Evolutionary conservation across 1,284 basidiomycete species (phyloP), one percentile per base, ranked within the genome.

Genomic region (Apiotrichum gamsii): DNA sequence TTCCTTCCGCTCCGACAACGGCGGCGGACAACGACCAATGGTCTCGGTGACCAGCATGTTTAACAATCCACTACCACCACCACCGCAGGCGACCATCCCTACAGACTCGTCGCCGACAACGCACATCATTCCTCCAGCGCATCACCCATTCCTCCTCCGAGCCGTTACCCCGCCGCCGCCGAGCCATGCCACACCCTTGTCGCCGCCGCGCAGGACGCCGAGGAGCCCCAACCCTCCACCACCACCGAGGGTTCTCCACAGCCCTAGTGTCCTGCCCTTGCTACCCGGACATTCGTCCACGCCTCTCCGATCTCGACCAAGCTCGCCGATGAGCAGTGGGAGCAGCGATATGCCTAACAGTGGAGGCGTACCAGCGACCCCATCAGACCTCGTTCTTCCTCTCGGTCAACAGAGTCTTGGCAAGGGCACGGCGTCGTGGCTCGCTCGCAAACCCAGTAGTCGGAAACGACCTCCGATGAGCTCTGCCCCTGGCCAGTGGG

Each of bases 391-490:
- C 5, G 18, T n/a, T n/a, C n/a, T n/a, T n/a, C n/a, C n/a, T n/a
- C n/a, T n/a, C n/a, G n/a, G n/a, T n/a, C n/a, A n/a, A n/a, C n/a
- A n/a, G 24, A 18, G 15, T n/a, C 18, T 8, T 45, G 21, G 16
- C 29, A 39, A 31, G n/a, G 39, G 40, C 19, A 54, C 52, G 8
- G 52, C 49, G 3, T 45, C 44, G 16, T 54, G 52, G 52, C 52
- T 54, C 3, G 49, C 49, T 11, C 39, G 49, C 25, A 47, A 38
- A 30, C 52, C 52, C 9, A 48, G 43, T 23, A 33, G 38, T 3
- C 45, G 52, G 5, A 30, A 30, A 2, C 20, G 10, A 3, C 3
- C 23, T 5, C 40, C 40, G 11, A 20, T 42, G 9, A 30, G n/a
- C 14, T 30, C 29, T 5, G 25, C n/a, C n/a, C n/a, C n/a, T 28